Evolutionary conservation across 2,329 filamentous ascomycete genomes (phyloP), one percentile per base, ranked within the genome.

Genomic region (Arthrobotrys conoides): DNA sequence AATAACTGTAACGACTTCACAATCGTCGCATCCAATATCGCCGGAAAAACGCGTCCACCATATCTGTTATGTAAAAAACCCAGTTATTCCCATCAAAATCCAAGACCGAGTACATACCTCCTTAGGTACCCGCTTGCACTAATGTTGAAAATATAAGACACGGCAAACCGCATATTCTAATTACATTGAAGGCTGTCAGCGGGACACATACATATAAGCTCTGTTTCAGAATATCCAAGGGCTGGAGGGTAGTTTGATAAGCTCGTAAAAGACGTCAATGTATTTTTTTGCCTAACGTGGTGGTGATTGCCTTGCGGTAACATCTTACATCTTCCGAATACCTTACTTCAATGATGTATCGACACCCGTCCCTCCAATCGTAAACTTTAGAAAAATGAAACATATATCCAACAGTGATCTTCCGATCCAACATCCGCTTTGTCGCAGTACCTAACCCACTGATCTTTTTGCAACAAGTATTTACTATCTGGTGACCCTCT

Each of bases 71-170:
- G 22, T 55, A 55, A 55, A 27, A 53, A 49, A 12, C 8, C 49
- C n/a, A n/a, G n/a, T n/a, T n/a, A n/a, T n/a, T n/a, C n/a, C n/a
- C n/a, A n/a, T n/a, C n/a, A n/a, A n/a, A n/a, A n/a, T n/a, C n/a
- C n/a, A 27, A 53, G 22, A 12, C 8, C 49, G 4, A 12, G 27
- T 30, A 33, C 8, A 10, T 24, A 9, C 2, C n/a, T 8, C 33
- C 24, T 16, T 18, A 44, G 16, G 10, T 41, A 48, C 6, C 18
- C 4, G 33, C 24, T 51, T 38, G 9, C 10, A 20, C 27, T 22
- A 18, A 71, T 46, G 57, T n/a, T n/a, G n/a, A n/a, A 64, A 64
- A 55, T 71, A 48, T 71, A 57, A 71, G 68, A 71, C 68, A 71
- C 57, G 68, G 68, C 9, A 71, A 64, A 48, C 57, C 57, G 41